Conservation (phyloP, 176 grass and related monocot species). For the Hordeum vulgare region MorexV3_pseudomolecules_assembly NC_058524.1:424089076-424089575, state of each 20-base stretch:
- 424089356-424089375: too few species aligned
- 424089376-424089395: too few species aligned
- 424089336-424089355: too few species aligned
- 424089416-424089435: too few species aligned
- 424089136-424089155: slow-evolving; percentile 11
- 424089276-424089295: slow-evolving; percentile 34
- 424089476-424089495: too few species aligned
- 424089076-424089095: neutral
- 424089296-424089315: neutral
- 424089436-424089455: too few species aligned
- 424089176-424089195: slow-evolving; percentile 60
- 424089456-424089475: too few species aligned
- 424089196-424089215: slow-evolving; percentile 79
- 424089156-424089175: slow-evolving; percentile 70
- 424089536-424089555: neutral
- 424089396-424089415: too few species aligned
- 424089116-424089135: neutral
- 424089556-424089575: neutral
- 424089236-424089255: slow-evolving; percentile 72
- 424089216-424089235: slow-evolving; percentile 90
- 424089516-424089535: too few species aligned
- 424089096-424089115: neutral
- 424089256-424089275: too few species aligned
- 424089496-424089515: neutral
- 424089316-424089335: neutral